Conservation (phyloP, 2,329 filamentous ascomycete species). For the Alternaria sp. region DNA sequence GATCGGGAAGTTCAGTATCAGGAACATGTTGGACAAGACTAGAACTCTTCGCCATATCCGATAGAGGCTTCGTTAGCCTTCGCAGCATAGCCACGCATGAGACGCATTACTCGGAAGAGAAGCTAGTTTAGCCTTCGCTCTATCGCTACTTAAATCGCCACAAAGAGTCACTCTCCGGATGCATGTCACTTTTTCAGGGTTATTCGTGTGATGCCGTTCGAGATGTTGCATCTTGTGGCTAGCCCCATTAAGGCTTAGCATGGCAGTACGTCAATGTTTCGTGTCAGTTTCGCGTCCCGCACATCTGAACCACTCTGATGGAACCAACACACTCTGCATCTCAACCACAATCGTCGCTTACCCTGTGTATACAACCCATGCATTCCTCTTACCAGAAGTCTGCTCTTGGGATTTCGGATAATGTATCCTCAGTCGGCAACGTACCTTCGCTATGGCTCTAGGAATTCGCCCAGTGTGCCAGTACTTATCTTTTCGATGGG, state of each 20-base stretch:
- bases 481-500: neutral
- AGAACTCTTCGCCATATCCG: neutral
- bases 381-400: constrained; percentile 6
- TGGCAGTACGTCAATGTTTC: constrained; percentile 5
- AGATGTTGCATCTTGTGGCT: constrained; percentile 5
- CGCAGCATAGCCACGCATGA: neutral
- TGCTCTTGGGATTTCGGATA: constrained; percentile 9
- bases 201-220: constrained; percentile 6
- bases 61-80: neutral
- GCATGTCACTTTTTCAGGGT: constrained; percentile 2
- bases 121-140: neutral
- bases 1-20: constrained; percentile 80
- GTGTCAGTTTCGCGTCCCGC: constrained; percentile 15
- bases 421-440: neutral
- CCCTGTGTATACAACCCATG: neutral
- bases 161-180: neutral
- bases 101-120: neutral
- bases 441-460: neutral
- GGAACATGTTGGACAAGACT: constrained; percentile 18
- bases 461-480: neutral
- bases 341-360: neutral
- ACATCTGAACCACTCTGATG: neutral
- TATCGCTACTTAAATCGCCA: neutral
- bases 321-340: neutral
- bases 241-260: constrained; percentile 8